Evolutionary conservation across 495 filamentous ascomycete genomes (phyloP).

Genomic region (Xylaria curta): DNA sequence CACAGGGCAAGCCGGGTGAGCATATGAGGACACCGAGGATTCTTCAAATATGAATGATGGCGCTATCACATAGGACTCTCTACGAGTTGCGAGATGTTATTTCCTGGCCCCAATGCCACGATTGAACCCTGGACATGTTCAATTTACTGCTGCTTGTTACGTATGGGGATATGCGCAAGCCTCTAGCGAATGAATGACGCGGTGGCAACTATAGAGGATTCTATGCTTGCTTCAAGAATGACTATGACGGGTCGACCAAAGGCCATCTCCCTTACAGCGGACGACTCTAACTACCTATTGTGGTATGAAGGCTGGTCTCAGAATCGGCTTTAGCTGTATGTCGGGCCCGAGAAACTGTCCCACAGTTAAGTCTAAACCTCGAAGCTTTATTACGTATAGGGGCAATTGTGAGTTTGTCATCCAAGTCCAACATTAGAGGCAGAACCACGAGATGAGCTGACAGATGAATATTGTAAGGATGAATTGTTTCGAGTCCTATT

Average conservation of each 20-base stretch:
- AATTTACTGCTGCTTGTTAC: not conserved
- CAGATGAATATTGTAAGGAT: constrained; percentile 1
- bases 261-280: not conserved
- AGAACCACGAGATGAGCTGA: constrained; percentile 15
- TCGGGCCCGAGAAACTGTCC: not conserved
- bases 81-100: not conserved
- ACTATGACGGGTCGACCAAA: too few species aligned
- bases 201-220: not conserved
- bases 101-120: not conserved
- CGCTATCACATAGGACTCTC: constrained; percentile 5
- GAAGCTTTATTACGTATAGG: not conserved
- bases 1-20: constrained; percentile 8
- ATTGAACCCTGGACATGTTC: not conserved
- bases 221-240: not conserved
- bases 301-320: not conserved
- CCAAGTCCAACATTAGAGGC: not conserved
- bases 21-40: constrained; percentile 17
- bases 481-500: not conserved
- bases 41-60: constrained; percentile 5
- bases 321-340: not conserved
- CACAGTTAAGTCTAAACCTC: not conserved
- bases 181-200: not conserved
- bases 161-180: not conserved
- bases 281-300: not conserved
- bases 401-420: not conserved